Evolutionary conservation across 176 grass and related monocot genomes (phyloP).

Genomic region (Rhynchospora tenuis): DNA sequence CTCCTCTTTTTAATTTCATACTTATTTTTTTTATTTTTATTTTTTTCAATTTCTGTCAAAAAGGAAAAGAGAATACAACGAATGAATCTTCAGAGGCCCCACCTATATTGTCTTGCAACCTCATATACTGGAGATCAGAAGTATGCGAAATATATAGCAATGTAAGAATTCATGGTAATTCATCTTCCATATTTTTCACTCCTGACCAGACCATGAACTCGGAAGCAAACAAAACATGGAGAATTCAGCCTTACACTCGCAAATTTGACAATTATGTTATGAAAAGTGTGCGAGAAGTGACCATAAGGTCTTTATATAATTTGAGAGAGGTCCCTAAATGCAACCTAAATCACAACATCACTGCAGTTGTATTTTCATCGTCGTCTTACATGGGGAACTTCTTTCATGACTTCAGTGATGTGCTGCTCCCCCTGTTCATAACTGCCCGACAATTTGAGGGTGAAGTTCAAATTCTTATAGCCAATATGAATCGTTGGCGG

Average conservation of each 20-base stretch:
- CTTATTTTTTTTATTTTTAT: background rate
- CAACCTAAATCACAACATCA: conserved; percentile 39
- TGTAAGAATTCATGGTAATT: conserved; percentile 42
- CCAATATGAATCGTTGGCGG: conserved; percentile 49
- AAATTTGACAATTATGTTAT: conserved; percentile 61
- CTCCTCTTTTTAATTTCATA: background rate
- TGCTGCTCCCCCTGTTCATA: conserved; percentile 69
- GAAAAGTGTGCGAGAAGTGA: conserved; percentile 48
- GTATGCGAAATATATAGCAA: conserved; percentile 64
- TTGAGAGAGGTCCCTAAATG: conserved; percentile 37
- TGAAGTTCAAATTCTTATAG: conserved; percentile 54
- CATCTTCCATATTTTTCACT: conserved; percentile 26
- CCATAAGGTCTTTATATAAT: conserved; percentile 19
- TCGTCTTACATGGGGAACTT: conserved; percentile 55
- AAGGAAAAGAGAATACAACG: background rate
- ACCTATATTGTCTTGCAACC: conserved; percentile 31
- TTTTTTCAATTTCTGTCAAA: background rate
- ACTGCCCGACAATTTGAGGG: conserved; percentile 55
- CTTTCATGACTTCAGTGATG: conserved; percentile 74
- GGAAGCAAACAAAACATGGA: conserved; percentile 39
- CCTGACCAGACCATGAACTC: conserved; percentile 12
- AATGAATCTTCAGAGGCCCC: background rate
- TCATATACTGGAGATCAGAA: conserved; percentile 41
- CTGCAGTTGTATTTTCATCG: conserved; percentile 47
- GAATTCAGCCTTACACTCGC: conserved; percentile 67